Base-by-base conservation (phyloP, 192 early-diverging fungal genomes). In the Gryganskiella cystojenkinii region DNA sequence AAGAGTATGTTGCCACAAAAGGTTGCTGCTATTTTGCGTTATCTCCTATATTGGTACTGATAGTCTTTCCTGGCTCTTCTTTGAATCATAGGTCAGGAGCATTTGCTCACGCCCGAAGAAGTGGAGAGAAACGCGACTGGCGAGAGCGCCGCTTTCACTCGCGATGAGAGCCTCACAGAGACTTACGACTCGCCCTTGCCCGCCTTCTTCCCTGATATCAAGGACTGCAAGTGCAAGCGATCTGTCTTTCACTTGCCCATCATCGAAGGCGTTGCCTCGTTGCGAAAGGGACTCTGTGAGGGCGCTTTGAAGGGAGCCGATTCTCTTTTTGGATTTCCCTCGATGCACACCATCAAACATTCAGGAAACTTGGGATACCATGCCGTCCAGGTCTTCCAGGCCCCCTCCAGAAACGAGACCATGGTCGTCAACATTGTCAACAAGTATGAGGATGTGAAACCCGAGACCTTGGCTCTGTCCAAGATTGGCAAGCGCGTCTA, bases 311-410 rank as follows among this genome's bases (percentile, higher is more conserved):
- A 87, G 17, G 94, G 95, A 4, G 83, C 80, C 13, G 70, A 80
- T 56, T 68, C 89, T 20, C 82, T 90, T 19, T 82, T 96, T 17
- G 98, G 98, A 27, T 99, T 99, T 74, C 98, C 98, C 17, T 88
- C 94, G 8, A 75, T 99, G 64, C 79, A 94, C 55, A 95, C 95
- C 0, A 78, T 93, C n/a, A 83, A 87, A 31, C 87, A 94, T 73
- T 87, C 85, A 1, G 88, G 86, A 13, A 81, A 76, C 34, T 75
- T 98, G 24, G 90, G 85, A 9, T 92, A 85, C 67, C 94, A 96
- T 70, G 86, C 89, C 27, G 96, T 98, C 10, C 86, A 89, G 43
- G 93, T 98, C 3, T 98, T 98, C 47, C 66, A 80, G 37, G 53
- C 67, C 15, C 61, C 61, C 14, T 67, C 56, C 55, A 85, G 87